Base-by-base conservation (phyloP, 148 eudicot species). In the Silene conica region DNA sequence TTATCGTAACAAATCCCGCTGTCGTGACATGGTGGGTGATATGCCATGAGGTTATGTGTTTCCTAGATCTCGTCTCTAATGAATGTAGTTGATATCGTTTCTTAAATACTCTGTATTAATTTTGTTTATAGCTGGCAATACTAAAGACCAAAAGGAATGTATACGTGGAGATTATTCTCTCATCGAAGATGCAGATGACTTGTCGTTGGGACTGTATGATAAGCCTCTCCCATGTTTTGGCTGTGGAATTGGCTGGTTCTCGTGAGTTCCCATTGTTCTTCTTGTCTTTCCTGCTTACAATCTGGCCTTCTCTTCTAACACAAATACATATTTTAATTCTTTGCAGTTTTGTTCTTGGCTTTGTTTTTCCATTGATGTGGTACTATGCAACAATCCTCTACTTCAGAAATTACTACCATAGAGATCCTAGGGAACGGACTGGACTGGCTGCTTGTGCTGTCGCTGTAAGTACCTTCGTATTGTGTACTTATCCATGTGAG, bases 161-260 rank as follows among this genome's bases (percentile, higher is more conserved):
- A 67, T 70, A 19, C 63, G 70, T 26, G 86, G 79, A 21, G 76
- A 86, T 71, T 77, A 77, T 55, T 57, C 69, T 34, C 85, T 59
- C 45, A 68, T 72, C 21, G 73, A 20, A 43, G 87, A 88, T 76
- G 74, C 52, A 19, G 87, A 84, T 66, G 65, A 73, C 57, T 80
- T 63, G 28, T 69, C 65, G 64, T 74, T 88, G 74, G 91, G 89
- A 69, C 57, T 75, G 82, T 88, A 82, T 71, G 89, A 86, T 83
- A 84, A 82, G 69, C 91, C 84, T 48, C 91, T 88, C 66, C 87
- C 91, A 43, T 88, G 83, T 74, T 84, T 72, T 79, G 91, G 91
- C 71, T 88, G 87, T 75, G 91, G 91, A 79, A 82, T 88, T 57
- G 91, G 91, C 72, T 88, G 91, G 91, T 84, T 82, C 77, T 88